Base-by-base conservation (phyloP, 805 yeast genomes). In the Candida loeiensis region DNA sequence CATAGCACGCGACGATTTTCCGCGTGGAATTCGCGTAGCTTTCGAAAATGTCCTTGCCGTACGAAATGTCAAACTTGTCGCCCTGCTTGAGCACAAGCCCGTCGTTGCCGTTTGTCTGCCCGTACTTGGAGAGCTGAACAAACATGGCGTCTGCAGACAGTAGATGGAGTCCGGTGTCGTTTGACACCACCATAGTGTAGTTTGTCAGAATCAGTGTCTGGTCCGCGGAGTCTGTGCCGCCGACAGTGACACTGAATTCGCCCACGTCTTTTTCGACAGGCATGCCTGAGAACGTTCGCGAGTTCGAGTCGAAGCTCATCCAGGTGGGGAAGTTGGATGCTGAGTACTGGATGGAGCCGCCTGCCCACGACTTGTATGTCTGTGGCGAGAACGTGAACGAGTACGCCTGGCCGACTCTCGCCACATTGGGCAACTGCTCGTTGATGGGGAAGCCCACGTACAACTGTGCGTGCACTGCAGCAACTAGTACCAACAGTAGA, bases 381-480 rank as follows among this genome's bases (percentile, higher is more conserved):
- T 80, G 78, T 44, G 75, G 65, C 39, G 89, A 81, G 30, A 91
- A 62, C 26, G 81, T 72, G 61, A 86, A 91, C 14, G 65, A 49
- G 62, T 82, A 91, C 2, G 57, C 49, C 50, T 77, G 69, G 44
- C 77, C 77, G 12, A 79, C 76, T 43, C 95, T 73, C 4, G 95
- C 98, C 11, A 93, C 86, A 24, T 88, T 83, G 4, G 98, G 98
- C 16, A 81, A 71, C 63, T 91, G 99, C 56, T 80, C 79, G 47
- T 74, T 63, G 56, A 89, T 78, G n/a, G 95, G 90, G 68, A 82
- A 86, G 33, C 85, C 85, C 28, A 74, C 69, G 38, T 71, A 67
- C 4, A 86, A 80, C 26, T 74, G 63, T 9, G 79, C 76, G 30
- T 34, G 36, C 19, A 39, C 49, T n/a, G 39, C 25, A n/a, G 44